Evolutionary conservation across 78 protist genomes (phyloP), one percentile per base, ranked within the genome.

Genomic region (Dictyostelium intermedium): DNA sequence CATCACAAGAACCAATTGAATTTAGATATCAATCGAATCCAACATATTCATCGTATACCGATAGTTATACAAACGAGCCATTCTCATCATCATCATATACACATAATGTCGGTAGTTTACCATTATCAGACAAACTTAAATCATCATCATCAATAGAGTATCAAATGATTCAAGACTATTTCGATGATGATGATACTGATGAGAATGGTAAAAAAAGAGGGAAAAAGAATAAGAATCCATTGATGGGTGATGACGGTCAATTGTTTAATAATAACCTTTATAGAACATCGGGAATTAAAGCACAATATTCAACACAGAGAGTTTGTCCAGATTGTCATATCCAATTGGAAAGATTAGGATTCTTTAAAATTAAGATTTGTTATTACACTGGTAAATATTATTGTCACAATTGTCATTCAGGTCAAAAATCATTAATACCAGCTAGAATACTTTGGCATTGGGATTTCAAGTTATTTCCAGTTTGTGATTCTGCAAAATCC

Each of bases 331-430:
- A 35, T n/a, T 87, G 93, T 78, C 30, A 66, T 32, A 72, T 73
- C 32, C 45, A 47, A 39, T 79, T 87, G 43, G 93, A 87, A 2
- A 87, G 47, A 63, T 39, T 89, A 25, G 87, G 94, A 63, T 89
- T 80, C 82, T 89, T 89, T n/a, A 89, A 89, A 34, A 80, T 81
- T 47, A 78, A 82, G 35, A 63, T 89, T 9, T 89, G 94, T 27
- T 89, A 81, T 47, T 89, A 89, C 39, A 89, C 94, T 27, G 94
- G 94, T 25, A 72, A 89, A 80, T 77, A 83, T 53, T 89, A 50
- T 69, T 89, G 94, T 25, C 82, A 69, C 6, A 80, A 63, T 23
- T 89, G 94, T 50, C 94, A 89, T 89, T 7, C 23, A 0, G 73
- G 73, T 70, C 56, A 66, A 20, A 89, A 89, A 53, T 23, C 84